phyloP scores from a whole-genome alignment of 148 eudicot genomes.

The Chenopodium album region DNA sequence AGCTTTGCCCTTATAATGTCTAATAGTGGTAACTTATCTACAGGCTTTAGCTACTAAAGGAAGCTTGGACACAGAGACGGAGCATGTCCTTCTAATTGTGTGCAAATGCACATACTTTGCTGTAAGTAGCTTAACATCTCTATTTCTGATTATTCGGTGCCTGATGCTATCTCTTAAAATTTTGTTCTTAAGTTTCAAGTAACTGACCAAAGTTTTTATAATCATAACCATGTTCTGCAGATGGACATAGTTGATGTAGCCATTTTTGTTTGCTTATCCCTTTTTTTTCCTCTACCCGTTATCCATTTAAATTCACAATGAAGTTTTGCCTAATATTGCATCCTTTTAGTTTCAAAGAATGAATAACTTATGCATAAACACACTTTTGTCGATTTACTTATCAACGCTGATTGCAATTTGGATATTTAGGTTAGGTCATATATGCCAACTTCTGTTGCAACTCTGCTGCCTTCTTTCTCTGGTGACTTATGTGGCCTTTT shows the following conservation, averaged over 20 bases:
- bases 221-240: too few relatives aligned
- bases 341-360: too few relatives aligned
- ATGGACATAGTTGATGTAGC: too few relatives aligned
- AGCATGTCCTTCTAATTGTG: slow-evolving; percentile 48
- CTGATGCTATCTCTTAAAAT: background rate
- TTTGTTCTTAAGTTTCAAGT: background rate
- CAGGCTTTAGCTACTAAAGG: slow-evolving; percentile 42
- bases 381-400: slow-evolving; percentile 10
- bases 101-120: slow-evolving; percentile 68
- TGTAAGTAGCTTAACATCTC: slow-evolving; percentile 38
- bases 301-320: too few relatives aligned
- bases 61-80: slow-evolving; percentile 40
- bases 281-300: background rate
- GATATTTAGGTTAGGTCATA: slow-evolving; percentile 68
- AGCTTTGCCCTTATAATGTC: background rate
- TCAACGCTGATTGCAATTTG: slow-evolving; percentile 11
- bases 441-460: slow-evolving; percentile 68
- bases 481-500: slow-evolving; percentile 50
- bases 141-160: background rate
- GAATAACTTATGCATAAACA: background rate
- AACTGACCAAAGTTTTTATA: background rate
- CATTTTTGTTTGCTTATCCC: background rate
- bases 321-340: too few relatives aligned
- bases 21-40: background rate
- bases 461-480: slow-evolving; percentile 53